These are phyloP conservation scores for Trametes maxima DNA, from an alignment of 768 basidiomycete genomes.

Conservation along the genomic window DNA sequence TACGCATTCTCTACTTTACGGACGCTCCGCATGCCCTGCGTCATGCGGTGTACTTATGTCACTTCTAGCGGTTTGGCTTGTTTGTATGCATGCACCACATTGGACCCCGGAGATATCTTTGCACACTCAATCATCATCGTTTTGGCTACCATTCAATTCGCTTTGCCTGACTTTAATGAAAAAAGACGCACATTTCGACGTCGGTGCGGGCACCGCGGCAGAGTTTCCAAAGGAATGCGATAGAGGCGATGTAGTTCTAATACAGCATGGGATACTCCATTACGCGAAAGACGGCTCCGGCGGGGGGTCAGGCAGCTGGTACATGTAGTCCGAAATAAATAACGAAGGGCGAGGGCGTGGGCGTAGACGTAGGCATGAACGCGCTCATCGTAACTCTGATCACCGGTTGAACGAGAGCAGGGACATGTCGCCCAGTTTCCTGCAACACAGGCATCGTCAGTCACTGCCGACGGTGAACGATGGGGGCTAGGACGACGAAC, in stretches of 20 bases:
- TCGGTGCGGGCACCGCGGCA: not conserved
- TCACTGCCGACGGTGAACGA: not conserved
- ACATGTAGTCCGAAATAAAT: conserved; percentile 27
- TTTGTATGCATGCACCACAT: conserved; percentile 2
- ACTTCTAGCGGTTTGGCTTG: not conserved
- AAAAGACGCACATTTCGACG: not conserved
- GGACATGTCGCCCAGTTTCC: conserved; percentile 86
- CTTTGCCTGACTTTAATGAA: too few relatives aligned
- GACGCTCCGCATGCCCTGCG: too few relatives aligned
- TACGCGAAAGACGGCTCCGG: conserved; percentile 19
- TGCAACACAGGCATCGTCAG: conserved; percentile 31
- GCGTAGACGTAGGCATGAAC: not conserved
- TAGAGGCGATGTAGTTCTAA: conserved; percentile 21
- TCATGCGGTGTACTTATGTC: not conserved
- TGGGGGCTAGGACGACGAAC: conserved; percentile 39
- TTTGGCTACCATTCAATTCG: too few relatives aligned
- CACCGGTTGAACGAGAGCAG: conserved; percentile 83
- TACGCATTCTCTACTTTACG: not conserved
- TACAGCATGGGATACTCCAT: conserved; percentile 27
- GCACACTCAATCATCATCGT: not conserved
- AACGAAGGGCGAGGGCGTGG: not conserved
- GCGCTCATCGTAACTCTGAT: conserved; percentile 13
- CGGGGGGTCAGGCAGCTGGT: conserved; percentile 20
- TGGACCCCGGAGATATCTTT: not conserved
- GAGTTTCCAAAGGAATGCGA: not conserved